A percentile compares a stretch with the other conserved stretches of the same genome.
Evolutionary conservation across 2,329 filamentous ascomycete species (phyloP).

Genomic region (Ophiostoma quercus): DNA sequence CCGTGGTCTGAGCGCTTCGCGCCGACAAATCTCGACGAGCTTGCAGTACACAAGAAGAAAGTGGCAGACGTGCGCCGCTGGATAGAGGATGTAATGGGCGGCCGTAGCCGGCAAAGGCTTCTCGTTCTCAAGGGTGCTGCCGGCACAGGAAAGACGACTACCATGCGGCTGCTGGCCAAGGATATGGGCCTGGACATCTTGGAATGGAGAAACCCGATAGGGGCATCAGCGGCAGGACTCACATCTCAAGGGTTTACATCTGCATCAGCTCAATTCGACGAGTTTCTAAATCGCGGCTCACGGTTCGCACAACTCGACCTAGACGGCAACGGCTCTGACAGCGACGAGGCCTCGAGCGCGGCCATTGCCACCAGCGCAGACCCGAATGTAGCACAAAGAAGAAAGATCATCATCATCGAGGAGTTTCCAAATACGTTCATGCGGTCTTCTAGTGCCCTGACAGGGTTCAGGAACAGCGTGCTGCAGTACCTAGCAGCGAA

Average conservation of each 20-base stretch:
- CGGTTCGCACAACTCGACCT: conserved; percentile 58
- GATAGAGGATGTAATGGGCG: conserved; percentile 68
- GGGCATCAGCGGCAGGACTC: conserved; percentile 36
- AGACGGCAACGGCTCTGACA: conserved; percentile 29
- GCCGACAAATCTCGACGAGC: conserved; percentile 68
- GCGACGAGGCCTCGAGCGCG: conserved; percentile 28
- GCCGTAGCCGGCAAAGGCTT: conserved; percentile 62
- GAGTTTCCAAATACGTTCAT: conserved; percentile 76
- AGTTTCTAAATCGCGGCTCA: conserved; percentile 78
- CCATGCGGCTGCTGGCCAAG: conserved; percentile 69
- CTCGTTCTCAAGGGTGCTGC: conserved; percentile 85
- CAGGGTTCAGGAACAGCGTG: conserved; percentile 69
- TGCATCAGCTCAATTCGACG: conserved; percentile 76
- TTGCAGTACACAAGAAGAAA: conserved; percentile 93
- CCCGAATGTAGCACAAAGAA: conserved; percentile 17
- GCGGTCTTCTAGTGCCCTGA: conserved; percentile 57
- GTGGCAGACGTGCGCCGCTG: conserved; percentile 78
- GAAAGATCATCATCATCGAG: conserved; percentile 66
- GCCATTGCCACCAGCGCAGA: not conserved
- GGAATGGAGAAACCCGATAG: conserved; percentile 84
- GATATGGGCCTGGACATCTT: conserved; percentile 72
- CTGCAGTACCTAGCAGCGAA: conserved; percentile 68
- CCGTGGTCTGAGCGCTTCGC: conserved; percentile 88
- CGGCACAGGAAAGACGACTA: conserved; percentile 89
- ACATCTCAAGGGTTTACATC: conserved; percentile 61